These are phyloP conservation scores for Pichia heedii DNA, from an alignment of 805 yeast genomes.

Conservation along the genomic window DNA sequence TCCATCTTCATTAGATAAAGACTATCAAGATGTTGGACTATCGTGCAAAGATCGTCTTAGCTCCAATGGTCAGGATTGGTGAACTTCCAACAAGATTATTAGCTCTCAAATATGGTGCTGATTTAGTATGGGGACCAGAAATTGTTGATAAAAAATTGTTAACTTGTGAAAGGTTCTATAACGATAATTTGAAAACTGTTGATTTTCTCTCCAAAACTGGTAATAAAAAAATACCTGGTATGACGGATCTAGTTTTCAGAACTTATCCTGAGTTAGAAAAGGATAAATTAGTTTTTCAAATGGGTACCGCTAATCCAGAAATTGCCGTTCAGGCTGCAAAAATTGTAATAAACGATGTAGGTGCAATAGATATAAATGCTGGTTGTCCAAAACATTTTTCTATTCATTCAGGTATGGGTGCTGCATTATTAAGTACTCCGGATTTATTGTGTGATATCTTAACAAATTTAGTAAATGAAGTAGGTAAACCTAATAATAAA, in stretches of 20 bases:
- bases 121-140: constrained; percentile 95
- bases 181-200: constrained; percentile 46
- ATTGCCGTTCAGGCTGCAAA: constrained; percentile 85
- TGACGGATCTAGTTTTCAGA: constrained; percentile 52
- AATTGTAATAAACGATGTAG: constrained; percentile 75
- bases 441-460: constrained; percentile 67
- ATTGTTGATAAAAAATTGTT: constrained; percentile 79
- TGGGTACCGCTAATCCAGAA: constrained; percentile 80
- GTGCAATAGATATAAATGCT: constrained; percentile 87
- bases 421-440: constrained; percentile 79
- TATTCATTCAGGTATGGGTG: constrained; percentile 96
- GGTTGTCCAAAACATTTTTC: constrained; percentile 98
- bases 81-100: constrained; percentile 84
- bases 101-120: constrained; percentile 80
- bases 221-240: constrained; percentile 36
- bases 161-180: constrained; percentile 56
- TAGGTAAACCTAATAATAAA: constrained; percentile 67
- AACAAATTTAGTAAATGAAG: constrained; percentile 57
- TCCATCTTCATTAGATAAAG: no score
- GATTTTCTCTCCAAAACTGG: constrained; percentile 43
- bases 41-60: constrained; percentile 73
- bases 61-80: constrained; percentile 96
- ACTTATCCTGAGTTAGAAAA: constrained; percentile 56
- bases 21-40: constrained; percentile 51
- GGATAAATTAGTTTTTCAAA: constrained; percentile 72